A percentile compares a stretch with the other conserved stretches of the same genome.
These are phyloP conservation scores for Avena atlantica DNA, from an alignment of 176 grass and related monocot species.

Conservation along the genomic window DNA sequence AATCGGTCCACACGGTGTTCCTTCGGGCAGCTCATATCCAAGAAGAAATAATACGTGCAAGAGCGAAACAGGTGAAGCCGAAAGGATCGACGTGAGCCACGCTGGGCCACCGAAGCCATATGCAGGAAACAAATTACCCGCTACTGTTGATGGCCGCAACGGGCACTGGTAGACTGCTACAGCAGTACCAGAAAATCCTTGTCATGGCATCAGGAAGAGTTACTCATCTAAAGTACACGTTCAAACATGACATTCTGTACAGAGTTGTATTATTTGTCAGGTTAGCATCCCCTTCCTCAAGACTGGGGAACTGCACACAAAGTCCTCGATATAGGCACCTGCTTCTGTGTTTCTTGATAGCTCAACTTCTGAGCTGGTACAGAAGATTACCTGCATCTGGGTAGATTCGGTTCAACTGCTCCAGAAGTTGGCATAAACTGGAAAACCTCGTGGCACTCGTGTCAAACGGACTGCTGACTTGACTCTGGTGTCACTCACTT, in stretches of 20 bases:
- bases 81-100: slow-evolving; percentile 59
- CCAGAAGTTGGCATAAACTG: slow-evolving; percentile 6
- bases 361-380: slow-evolving; percentile 8
- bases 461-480: background rate
- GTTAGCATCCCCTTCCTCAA: background rate
- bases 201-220: slow-evolving; percentile 2
- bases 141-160: slow-evolving; percentile 61
- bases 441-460: background rate
- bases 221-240: slow-evolving; percentile 29
- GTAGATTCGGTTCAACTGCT: slow-evolving; percentile 9
- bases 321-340: background rate
- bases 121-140: slow-evolving; percentile 60
- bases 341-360: background rate
- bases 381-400: slow-evolving; percentile 14
- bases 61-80: slow-evolving; percentile 67
- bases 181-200: background rate
- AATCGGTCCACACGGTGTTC: slow-evolving; percentile 55
- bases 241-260: slow-evolving; percentile 44
- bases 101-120: slow-evolving; percentile 61
- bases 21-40: slow-evolving; percentile 68
- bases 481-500: slow-evolving; percentile 23
- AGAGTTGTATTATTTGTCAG: slow-evolving; percentile 44
- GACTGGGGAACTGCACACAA: background rate
- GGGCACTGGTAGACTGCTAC: slow-evolving; percentile 66
- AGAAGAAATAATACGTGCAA: slow-evolving; percentile 84